phyloP scores from a whole-genome alignment of 768 basidiomycete genomes.

The Suillus variegatus region DNA sequence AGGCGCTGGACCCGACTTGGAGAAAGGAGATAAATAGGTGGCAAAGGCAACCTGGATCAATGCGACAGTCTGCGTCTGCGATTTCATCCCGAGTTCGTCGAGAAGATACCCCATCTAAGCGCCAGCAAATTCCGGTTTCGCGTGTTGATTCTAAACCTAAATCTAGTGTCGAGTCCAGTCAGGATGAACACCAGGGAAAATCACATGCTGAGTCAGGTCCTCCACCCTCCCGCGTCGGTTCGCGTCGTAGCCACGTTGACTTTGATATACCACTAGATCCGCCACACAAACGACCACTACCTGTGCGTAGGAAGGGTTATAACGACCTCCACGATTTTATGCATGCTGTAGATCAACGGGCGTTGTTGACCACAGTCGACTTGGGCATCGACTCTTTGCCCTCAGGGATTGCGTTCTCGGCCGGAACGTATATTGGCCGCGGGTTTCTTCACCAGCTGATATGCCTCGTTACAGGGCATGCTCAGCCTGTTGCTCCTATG shows the following conservation, averaged over 20 bases:
- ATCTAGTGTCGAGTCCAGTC: not conserved
- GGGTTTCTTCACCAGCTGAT: slow-evolving; percentile 64
- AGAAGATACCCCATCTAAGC: slow-evolving; percentile 19
- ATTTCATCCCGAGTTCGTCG: slow-evolving; percentile 8
- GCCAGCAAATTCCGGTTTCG: slow-evolving; percentile 10
- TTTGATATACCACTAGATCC: not conserved
- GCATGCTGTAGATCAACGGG: slow-evolving; percentile 8
- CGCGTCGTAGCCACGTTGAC: not conserved
- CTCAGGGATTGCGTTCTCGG: slow-evolving; percentile 52
- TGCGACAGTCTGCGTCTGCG: slow-evolving; percentile 13
- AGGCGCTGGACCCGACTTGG: slow-evolving; percentile 42
- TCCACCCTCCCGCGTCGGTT: not conserved
- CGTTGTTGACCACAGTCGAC: slow-evolving; percentile 34
- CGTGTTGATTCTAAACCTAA: slow-evolving; percentile 17
- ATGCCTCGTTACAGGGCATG: slow-evolving; percentile 32
- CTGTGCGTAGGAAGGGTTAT: slow-evolving; percentile 10
- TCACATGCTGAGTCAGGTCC: not conserved
- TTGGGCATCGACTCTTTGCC: slow-evolving; percentile 51
- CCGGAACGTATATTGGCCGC: slow-evolving; percentile 56
- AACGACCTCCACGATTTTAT: slow-evolving; percentile 3
- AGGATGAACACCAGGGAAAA: not conserved
- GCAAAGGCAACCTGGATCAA: slow-evolving; percentile 23
- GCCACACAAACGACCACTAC: not conserved
- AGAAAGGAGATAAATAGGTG: slow-evolving; percentile 33
- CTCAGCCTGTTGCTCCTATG: slow-evolving; percentile 30